Evolutionary conservation across 306 rosid species (phyloP).

Genomic region (Medicago ruthenica): DNA sequence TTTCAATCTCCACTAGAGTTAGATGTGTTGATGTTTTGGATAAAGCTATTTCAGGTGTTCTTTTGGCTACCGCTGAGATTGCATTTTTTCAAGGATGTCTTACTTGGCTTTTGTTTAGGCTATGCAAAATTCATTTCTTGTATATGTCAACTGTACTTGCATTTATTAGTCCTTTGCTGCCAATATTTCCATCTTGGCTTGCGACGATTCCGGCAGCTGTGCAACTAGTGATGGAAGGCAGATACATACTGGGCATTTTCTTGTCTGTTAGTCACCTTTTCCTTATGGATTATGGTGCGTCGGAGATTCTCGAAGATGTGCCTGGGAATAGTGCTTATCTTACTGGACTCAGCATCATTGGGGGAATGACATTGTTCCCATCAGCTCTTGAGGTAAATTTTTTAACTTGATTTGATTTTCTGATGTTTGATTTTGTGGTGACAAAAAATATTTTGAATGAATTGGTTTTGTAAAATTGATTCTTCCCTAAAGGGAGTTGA

Average conservation of each 20-base stretch:
- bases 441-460: not conserved
- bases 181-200: conserved; percentile 81
- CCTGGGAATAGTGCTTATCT: conserved; percentile 94
- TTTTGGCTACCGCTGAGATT: conserved; percentile 88
- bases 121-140: conserved; percentile 81
- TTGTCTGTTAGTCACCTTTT: conserved; percentile 71
- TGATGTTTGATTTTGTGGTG: not conserved
- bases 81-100: conserved; percentile 90
- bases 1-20: conserved; percentile 61
- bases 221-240: conserved; percentile 82
- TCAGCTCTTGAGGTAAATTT: conserved; percentile 84
- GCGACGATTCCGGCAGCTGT: conserved; percentile 85
- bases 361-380: conserved; percentile 95
- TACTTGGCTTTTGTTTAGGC: conserved; percentile 88
- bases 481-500: not conserved
- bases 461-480: not conserved
- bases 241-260: conserved; percentile 66
- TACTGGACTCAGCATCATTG: conserved; percentile 92
- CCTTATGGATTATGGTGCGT: conserved; percentile 79
- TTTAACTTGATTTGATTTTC: conserved; percentile 23
- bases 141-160: conserved; percentile 91
- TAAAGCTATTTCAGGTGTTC: conserved; percentile 89
- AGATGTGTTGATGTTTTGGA: conserved; percentile 94
- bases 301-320: conserved; percentile 86
- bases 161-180: conserved; percentile 77